Conservation (phyloP, 345 rosid species). For the sweet orange (Citrus sinensis) region DNA sequence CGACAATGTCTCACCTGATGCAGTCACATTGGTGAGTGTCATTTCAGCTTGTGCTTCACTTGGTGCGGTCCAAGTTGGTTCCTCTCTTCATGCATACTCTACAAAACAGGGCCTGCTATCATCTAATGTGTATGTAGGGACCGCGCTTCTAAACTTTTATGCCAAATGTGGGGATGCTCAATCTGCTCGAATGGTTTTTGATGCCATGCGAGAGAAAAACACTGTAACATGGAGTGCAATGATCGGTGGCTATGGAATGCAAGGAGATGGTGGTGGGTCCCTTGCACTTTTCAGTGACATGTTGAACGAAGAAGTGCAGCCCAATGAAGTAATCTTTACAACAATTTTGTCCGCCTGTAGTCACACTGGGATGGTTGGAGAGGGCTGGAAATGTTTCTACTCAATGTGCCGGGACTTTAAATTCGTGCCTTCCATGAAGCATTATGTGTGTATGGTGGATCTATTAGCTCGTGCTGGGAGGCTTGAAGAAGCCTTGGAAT, state of each 20-base stretch:
- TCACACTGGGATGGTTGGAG: conserved; percentile 71
- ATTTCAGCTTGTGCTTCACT: conserved; percentile 73
- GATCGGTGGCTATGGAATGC: conserved; percentile 78
- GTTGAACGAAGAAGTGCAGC: conserved; percentile 51
- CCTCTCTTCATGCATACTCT: conserved; percentile 66
- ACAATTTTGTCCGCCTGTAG: conserved; percentile 72
- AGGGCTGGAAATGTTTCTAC: conserved; percentile 66
- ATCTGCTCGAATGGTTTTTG: conserved; percentile 63
- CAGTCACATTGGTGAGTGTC: conserved; percentile 66
- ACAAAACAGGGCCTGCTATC: conserved; percentile 48
- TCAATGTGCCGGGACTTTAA: conserved; percentile 62
- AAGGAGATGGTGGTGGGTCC: conserved; percentile 48
- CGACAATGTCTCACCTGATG: conserved; percentile 58
- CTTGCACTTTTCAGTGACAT: conserved; percentile 54
- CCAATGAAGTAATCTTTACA: conserved; percentile 69
- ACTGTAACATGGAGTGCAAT: conserved; percentile 82
- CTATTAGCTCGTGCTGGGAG: conserved; percentile 84
- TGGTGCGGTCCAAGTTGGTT: conserved; percentile 49
- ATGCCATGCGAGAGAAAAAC: conserved; percentile 52
- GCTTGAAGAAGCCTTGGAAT: conserved; percentile 74
- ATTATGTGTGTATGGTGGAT: conserved; percentile 78
- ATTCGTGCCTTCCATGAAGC: conserved; percentile 66
- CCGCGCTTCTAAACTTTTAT: conserved; percentile 80
- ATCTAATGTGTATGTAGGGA: conserved; percentile 62
- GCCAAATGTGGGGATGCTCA: conserved; percentile 71